Evolutionary conservation across 768 basidiomycete species (phyloP).

Genomic region (Mrakia hoshinonis): DNA sequence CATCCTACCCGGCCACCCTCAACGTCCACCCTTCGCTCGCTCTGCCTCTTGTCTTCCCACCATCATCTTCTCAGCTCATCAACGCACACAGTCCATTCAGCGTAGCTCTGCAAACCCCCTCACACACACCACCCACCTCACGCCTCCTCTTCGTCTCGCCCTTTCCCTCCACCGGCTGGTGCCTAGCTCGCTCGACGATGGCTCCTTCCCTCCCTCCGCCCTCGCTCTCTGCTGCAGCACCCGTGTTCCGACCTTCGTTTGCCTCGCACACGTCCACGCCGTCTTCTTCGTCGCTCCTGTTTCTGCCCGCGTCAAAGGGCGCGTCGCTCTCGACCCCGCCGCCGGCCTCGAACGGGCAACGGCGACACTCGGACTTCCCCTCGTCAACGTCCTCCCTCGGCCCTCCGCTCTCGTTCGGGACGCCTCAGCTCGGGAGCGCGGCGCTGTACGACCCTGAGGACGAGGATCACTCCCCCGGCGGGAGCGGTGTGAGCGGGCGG

Average conservation of each 20-base stretch:
- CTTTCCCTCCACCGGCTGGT: neutral
- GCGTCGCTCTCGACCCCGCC: neutral
- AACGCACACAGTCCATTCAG: neutral
- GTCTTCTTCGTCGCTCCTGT: neutral
- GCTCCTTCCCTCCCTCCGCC: neutral
- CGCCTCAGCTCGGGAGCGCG: constrained; percentile 2
- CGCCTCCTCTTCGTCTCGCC: neutral
- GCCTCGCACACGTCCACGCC: neutral
- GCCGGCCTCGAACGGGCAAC: neutral
- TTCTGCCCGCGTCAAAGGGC: neutral
- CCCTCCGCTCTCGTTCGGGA: neutral
- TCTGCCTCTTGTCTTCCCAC: neutral
- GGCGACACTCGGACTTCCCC: neutral
- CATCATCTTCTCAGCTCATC: neutral
- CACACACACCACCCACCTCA: neutral
- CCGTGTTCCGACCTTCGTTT: neutral
- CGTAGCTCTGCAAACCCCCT: too few relatives aligned
- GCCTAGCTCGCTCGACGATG: neutral
- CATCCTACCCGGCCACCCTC: neutral
- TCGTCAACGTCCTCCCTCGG: neutral
- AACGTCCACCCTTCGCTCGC: neutral
- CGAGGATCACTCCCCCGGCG: neutral
- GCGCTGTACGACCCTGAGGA: constrained; percentile 8
- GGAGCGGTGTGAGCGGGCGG: neutral
- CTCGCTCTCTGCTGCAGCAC: neutral